Percentiles rank a stretch among this genome's conserved stretches.
phyloP scores from a whole-genome alignment of 2,329 filamentous ascomycete genomes.

The Purpureocillium lavendulum region DNA sequence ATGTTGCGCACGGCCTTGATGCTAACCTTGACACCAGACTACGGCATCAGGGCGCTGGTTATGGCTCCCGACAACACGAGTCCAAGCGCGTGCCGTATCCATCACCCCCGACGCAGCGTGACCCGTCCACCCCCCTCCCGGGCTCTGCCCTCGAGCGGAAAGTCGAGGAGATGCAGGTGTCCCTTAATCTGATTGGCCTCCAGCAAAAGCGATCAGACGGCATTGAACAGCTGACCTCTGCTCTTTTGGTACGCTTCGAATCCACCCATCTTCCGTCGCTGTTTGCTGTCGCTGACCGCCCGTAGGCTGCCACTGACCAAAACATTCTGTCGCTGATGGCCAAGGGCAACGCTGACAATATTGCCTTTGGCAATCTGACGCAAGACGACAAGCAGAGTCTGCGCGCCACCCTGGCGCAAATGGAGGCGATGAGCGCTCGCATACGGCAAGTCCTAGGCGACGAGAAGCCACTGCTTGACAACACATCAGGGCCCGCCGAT shows the following conservation, averaged over 20 bases:
- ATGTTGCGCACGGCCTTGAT: conserved; percentile 6
- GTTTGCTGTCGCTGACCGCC: conserved; percentile 8
- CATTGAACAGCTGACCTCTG: conserved; percentile 46
- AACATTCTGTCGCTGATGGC: conserved; percentile 39
- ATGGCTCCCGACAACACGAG: conserved; percentile 21
- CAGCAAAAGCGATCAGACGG: conserved; percentile 39
- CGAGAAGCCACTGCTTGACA: conserved; percentile 11
- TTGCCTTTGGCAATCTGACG: conserved; percentile 30
- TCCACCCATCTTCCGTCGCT: background rate
- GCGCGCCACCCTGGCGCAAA: conserved; percentile 37
- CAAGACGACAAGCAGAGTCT: conserved; percentile 35
- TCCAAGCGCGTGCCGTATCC: conserved; percentile 20
- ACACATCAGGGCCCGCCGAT: conserved; percentile 12
- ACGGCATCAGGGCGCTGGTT: conserved; percentile 29
- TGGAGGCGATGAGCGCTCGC: conserved; percentile 33
- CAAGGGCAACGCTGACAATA: conserved; percentile 33
- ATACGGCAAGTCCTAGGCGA: conserved; percentile 33
- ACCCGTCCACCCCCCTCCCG: conserved; percentile 11
- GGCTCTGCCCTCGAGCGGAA: conserved; percentile 31
- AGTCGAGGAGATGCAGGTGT: conserved; percentile 58
- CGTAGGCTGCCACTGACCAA: conserved; percentile 35
- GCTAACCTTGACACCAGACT: conserved; percentile 15
- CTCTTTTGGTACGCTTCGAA: conserved; percentile 50
- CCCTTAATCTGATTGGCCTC: conserved; percentile 54
- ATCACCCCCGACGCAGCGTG: conserved; percentile 11